Evolutionary conservation across 148 eudicot species (phyloP).

Genomic region (Oxyria digyna): DNA sequence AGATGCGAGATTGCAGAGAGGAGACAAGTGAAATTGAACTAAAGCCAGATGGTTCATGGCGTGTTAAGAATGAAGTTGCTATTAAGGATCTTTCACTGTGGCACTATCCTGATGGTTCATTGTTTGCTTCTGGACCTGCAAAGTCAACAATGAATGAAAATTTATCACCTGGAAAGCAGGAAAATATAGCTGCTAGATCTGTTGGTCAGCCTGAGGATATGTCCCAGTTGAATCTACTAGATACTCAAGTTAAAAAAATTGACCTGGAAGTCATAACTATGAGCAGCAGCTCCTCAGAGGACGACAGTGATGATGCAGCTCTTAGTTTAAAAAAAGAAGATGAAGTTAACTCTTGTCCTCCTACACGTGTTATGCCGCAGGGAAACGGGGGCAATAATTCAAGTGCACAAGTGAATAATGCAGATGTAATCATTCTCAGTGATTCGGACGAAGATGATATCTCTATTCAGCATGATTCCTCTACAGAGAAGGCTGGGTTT

Average conservation of each 20-base stretch:
- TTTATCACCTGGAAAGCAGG: constrained; percentile 26
- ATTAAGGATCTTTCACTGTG: constrained; percentile 51
- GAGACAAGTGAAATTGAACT: constrained; percentile 48
- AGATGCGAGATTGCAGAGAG: constrained; percentile 45
- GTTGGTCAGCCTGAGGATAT: constrained; percentile 23
- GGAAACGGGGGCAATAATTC: constrained; percentile 14
- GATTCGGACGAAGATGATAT: constrained; percentile 87
- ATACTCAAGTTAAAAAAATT: constrained; percentile 21
- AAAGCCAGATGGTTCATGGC: constrained; percentile 62
- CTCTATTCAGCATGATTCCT: constrained; percentile 26
- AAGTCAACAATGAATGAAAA: constrained; percentile 28
- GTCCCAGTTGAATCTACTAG: constrained; percentile 16
- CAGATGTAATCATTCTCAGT: constrained; percentile 66
- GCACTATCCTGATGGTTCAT: constrained; percentile 70
- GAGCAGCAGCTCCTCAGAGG: constrained; percentile 72
- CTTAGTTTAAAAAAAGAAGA: constrained; percentile 38
- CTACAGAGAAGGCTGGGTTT: constrained; percentile 13
- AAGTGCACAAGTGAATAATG: constrained; percentile 21
- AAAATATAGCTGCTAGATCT: constrained; percentile 23
- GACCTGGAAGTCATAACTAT: constrained; percentile 43
- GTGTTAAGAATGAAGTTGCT: constrained; percentile 29
- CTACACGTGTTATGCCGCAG: constrained; percentile 13
- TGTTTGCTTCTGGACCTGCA: constrained; percentile 19
- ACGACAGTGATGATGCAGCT: constrained; percentile 45
- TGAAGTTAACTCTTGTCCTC: constrained; percentile 34